A percentile compares a stretch with the other conserved stretches of the same genome.
phyloP scores from a whole-genome alignment of 495 filamentous ascomycete species.

The Daldinia grandis region DNA sequence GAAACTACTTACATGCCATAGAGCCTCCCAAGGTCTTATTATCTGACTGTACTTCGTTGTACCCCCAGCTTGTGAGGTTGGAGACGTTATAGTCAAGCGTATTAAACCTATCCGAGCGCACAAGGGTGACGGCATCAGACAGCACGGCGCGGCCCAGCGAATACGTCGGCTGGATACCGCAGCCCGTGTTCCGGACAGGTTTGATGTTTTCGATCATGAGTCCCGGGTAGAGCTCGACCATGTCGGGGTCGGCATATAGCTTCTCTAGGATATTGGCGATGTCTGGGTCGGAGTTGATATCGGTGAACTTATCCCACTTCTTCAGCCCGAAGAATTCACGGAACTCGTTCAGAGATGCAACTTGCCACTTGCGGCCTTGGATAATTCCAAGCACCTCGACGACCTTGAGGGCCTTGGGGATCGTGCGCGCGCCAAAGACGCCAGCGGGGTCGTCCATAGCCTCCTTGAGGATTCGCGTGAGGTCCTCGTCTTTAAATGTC shows the following conservation, averaged over 20 bases:
- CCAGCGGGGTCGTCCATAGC: conserved; percentile 67
- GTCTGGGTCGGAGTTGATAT: conserved; percentile 82
- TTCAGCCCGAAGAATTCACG: conserved; percentile 75
- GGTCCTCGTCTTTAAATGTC: conserved; percentile 49
- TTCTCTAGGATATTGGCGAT: conserved; percentile 74
- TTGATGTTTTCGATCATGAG: conserved; percentile 78
- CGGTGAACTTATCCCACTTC: conserved; percentile 73
- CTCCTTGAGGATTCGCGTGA: conserved; percentile 68
- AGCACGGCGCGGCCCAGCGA: conserved; percentile 78
- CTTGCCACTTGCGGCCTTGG: conserved; percentile 78
- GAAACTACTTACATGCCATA: too few relatives aligned
- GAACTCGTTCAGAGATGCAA: conserved; percentile 84
- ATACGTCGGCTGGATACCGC: conserved; percentile 74
- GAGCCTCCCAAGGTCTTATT: too few relatives aligned
- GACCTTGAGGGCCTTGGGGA: conserved; percentile 72
- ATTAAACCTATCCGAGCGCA: conserved; percentile 84
- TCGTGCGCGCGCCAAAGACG: conserved; percentile 69
- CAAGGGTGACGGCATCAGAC: conserved; percentile 79
- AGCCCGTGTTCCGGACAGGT: conserved; percentile 67
- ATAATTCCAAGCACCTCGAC: conserved; percentile 82
- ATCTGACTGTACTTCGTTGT: conserved; percentile 62
- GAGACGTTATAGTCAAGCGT: conserved; percentile 71
- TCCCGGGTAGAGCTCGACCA: conserved; percentile 57
- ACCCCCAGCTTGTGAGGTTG: conserved; percentile 81
- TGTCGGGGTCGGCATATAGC: conserved; percentile 81